Base-by-base conservation (phyloP, 2,329 filamentous ascomycete species). In the Emmonsiellopsis sp. region DNA sequence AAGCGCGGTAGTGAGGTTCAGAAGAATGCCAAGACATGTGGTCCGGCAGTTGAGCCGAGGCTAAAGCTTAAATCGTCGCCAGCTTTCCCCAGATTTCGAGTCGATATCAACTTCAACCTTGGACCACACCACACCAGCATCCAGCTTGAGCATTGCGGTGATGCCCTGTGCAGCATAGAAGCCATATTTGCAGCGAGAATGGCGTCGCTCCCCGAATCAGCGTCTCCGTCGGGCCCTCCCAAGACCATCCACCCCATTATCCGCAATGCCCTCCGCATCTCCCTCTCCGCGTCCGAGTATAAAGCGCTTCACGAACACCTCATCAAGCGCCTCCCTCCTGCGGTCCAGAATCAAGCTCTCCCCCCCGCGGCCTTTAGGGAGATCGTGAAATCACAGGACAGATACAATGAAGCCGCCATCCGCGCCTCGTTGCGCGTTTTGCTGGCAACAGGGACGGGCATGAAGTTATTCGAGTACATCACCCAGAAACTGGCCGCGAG, bases 231-330 rank as follows among this genome's bases (percentile, higher is more conserved):
- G 39, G 31, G 27, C 32, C 9, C 45, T 8, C 59, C 58, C 34
- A 42, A 40, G 10, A 5, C 47, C 6, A 53, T 78, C 55, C 86
- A 92, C 60, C 86, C 87, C 5, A 78, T 94, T 57, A 78, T 94
- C 53, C 87, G 88, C 69, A 94, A 93, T 69, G 85, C 88, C 43
- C 77, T 96, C 55, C 85, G 90, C 60, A 91, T 95, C 71, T 93
- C 87, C 54, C 70, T 84, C 51, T 89, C 91, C 65, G 84, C 88
- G 42, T 83, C 85, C 68, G 91, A 96, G 69, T 96, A 96, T 70
- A 85, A 88, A 60, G 75, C 85, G 1, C 80, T 96, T 14, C 89
- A 95, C 69, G 85, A 86, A 64, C 90, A 91, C 65, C 79, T 95
- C 51, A 78, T 93, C 49, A 89, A 87, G 56, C 83, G 85, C 46